Evolutionary conservation across 176 grass and related monocot species (phyloP).

Genomic region (Zea mays): Zm-B73-REFERENCE-NAM-5.0 NC_050099.1:61380501-61381000

Average conservation of each 20-base stretch:
- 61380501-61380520: slow-evolving; percentile 21
- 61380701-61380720: slow-evolving; percentile 31
- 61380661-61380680: slow-evolving; percentile 19
- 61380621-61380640: slow-evolving; percentile 31
- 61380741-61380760: slow-evolving; percentile 15
- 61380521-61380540: slow-evolving; percentile 25
- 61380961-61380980: slow-evolving; percentile 11
- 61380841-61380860: slow-evolving; percentile 12
- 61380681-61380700: slow-evolving; percentile 34
- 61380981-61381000: neutral
- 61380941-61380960: slow-evolving; percentile 16
- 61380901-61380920: slow-evolving; percentile 1
- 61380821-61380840: neutral
- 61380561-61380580: neutral
- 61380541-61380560: slow-evolving; percentile 34
- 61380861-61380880: slow-evolving; percentile 8
- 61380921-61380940: neutral
- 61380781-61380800: neutral
- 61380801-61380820: neutral
- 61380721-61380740: neutral
- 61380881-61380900: slow-evolving; percentile 13
- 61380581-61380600: slow-evolving; percentile 44
- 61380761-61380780: slow-evolving; percentile 34
- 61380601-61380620: slow-evolving; percentile 10
- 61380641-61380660: slow-evolving; percentile 30